Conservation (phyloP, 164 flowering plant species). For the Santalum album region DNA sequence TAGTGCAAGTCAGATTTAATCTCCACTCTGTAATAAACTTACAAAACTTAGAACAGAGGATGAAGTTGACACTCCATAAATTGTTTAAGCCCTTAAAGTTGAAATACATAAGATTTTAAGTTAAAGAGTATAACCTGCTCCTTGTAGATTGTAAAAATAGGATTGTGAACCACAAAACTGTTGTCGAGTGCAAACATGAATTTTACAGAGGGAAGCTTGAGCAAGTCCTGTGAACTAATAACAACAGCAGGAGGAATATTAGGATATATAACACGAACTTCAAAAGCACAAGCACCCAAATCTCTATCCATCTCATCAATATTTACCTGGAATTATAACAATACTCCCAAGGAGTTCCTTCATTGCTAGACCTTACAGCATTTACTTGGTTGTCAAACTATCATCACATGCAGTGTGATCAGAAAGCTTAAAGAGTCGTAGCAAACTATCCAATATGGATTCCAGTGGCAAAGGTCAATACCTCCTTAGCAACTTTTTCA, state of each 20-base stretch:
- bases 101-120: background rate
- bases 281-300: background rate
- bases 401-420: background rate
- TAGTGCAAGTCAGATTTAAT: background rate
- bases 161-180: conserved; percentile 61
- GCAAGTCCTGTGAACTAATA: conserved; percentile 35
- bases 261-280: conserved; percentile 2
- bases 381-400: conserved; percentile 76
- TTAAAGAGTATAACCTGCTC: conserved; percentile 33
- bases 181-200: conserved; percentile 50
- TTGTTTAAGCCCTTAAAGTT: background rate
- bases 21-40: too few relatives aligned
- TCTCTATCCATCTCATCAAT: background rate
- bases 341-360: conserved; percentile 70
- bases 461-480: conserved; percentile 14
- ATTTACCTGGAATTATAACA: conserved; percentile 75
- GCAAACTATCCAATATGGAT: background rate
- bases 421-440: background rate
- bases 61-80: background rate
- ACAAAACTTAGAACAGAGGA: too few relatives aligned
- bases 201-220: conserved; percentile 46
- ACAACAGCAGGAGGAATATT: conserved; percentile 7
- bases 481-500: conserved; percentile 54
- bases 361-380: conserved; percentile 37
- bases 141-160: conserved; percentile 35